phyloP scores from a whole-genome alignment of 805 yeast species.

The Candida hispaniensis region DNA sequence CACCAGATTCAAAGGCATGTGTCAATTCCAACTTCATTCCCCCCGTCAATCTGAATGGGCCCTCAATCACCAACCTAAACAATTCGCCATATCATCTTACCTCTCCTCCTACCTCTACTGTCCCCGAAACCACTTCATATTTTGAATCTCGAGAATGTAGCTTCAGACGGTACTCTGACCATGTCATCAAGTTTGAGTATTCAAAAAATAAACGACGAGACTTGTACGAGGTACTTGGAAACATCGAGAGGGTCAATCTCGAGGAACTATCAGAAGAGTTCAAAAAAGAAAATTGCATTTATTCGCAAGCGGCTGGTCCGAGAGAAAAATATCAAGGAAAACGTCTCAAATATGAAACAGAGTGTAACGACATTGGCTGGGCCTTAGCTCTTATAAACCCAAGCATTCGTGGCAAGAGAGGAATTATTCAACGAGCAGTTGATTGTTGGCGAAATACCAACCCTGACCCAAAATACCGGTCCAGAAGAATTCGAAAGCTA shows the following conservation, averaged over 20 bases:
- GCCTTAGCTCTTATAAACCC: slow-evolving; percentile 36
- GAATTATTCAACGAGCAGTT: slow-evolving; percentile 42
- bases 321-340: slow-evolving; percentile 36
- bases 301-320: slow-evolving; percentile 39
- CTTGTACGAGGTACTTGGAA: slow-evolving; percentile 29
- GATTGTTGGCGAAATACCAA: slow-evolving; percentile 43
- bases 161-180: too few relatives aligned
- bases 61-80: too few relatives aligned
- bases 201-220: slow-evolving; percentile 26
- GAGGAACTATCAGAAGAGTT: slow-evolving; percentile 28
- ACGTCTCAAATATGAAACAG: slow-evolving; percentile 37
- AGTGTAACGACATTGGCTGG: slow-evolving; percentile 43
- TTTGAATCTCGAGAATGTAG: too few relatives aligned
- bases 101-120: too few relatives aligned
- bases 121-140: too few relatives aligned
- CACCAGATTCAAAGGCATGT: too few relatives aligned
- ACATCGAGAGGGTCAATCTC: slow-evolving; percentile 26
- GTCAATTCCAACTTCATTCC: too few relatives aligned
- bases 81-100: too few relatives aligned
- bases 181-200: slow-evolving; percentile 28
- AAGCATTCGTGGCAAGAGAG: slow-evolving; percentile 35
- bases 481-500: slow-evolving; percentile 34
- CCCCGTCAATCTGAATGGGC: too few relatives aligned
- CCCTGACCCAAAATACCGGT: slow-evolving; percentile 32
- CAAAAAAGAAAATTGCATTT: slow-evolving; percentile 35